phyloP scores from a whole-genome alignment of 768 basidiomycete species.

The Cyclocybe cylindracea region DNA sequence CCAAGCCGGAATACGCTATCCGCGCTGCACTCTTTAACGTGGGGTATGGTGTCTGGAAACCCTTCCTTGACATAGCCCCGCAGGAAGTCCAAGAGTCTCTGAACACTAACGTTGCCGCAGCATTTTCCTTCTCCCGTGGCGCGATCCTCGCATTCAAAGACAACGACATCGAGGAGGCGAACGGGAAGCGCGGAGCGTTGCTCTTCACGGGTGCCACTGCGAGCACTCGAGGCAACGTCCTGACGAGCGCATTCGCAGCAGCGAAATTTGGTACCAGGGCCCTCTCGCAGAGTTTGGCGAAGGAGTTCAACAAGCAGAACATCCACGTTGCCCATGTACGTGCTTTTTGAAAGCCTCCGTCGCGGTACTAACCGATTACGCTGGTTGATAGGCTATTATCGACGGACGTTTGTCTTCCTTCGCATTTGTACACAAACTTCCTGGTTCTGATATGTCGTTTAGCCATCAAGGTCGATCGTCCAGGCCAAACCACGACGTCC shows the following conservation, averaged over 20 bases:
- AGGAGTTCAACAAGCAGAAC: conserved; percentile 74
- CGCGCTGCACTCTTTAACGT: conserved; percentile 69
- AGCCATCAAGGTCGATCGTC: conserved; percentile 40
- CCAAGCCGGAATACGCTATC: conserved; percentile 49
- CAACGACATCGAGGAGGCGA: conserved; percentile 47
- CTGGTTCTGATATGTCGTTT: not conserved
- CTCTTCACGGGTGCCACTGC: conserved; percentile 79
- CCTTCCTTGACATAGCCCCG: conserved; percentile 64
- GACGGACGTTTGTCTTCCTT: conserved; percentile 54
- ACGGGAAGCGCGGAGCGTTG: conserved; percentile 62
- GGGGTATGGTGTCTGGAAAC: conserved; percentile 59
- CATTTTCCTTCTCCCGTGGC: conserved; percentile 65
- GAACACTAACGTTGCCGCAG: conserved; percentile 55
- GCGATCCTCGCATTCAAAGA: conserved; percentile 61
- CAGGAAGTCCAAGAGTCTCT: conserved; percentile 53
- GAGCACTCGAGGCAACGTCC: conserved; percentile 58
- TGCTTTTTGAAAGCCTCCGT: conserved; percentile 8
- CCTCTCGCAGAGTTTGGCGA: conserved; percentile 69
- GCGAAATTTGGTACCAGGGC: conserved; percentile 65
- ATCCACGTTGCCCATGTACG: conserved; percentile 78
- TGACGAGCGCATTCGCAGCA: conserved; percentile 63
- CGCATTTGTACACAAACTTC: not conserved
- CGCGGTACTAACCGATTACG: not conserved
- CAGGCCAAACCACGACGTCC: conserved; percentile 15
- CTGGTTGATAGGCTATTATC: conserved; percentile 53